These are phyloP conservation scores for Candida xiaguanensis DNA, from an alignment of 805 yeast genomes.

Conservation along the genomic window DNA sequence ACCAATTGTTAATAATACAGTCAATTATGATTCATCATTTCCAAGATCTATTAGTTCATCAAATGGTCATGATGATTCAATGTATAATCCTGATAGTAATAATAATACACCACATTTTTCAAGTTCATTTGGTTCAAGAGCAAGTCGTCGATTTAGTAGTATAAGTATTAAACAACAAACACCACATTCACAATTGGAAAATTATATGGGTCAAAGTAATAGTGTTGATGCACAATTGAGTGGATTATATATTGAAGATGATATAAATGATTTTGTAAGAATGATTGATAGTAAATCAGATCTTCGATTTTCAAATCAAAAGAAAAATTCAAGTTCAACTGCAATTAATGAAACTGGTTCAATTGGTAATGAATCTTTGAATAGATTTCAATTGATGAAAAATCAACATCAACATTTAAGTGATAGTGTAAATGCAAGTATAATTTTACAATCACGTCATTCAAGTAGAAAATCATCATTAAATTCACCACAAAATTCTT, in stretches of 20 bases:
- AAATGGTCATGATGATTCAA: conserved; percentile 28
- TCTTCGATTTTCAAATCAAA: conserved; percentile 29
- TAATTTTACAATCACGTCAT: conserved; percentile 29
- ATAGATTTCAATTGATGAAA: conserved; percentile 49
- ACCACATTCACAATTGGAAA: conserved; percentile 10
- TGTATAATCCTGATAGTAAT: conserved; percentile 17
- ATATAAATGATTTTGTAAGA: conserved; percentile 65
- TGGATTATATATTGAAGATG: conserved; percentile 51
- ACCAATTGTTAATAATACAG: conserved; percentile 12
- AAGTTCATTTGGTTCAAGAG: conserved; percentile 69
- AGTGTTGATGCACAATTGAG: conserved; percentile 24
- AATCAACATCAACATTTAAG: conserved; percentile 52
- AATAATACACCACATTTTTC: conserved; percentile 55
- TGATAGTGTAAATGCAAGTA: conserved; percentile 53
- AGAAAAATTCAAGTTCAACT: conserved; percentile 1
- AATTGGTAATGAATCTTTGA: conserved; percentile 37
- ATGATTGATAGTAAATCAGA: conserved; percentile 65
- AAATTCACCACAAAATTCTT: conserved; percentile 14
- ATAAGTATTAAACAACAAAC: conserved; percentile 27
- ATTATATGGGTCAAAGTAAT: conserved; percentile 14
- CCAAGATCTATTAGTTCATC: conserved; percentile 39
- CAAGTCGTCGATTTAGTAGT: conserved; percentile 45
- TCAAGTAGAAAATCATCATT: conserved; percentile 29
- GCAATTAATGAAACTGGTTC: conserved; percentile 14
- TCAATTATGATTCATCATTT: conserved; percentile 14